These are phyloP conservation scores for Salvia rosmarinus DNA, from an alignment of 257 asterid species.

Conservation along the genomic window DNA sequence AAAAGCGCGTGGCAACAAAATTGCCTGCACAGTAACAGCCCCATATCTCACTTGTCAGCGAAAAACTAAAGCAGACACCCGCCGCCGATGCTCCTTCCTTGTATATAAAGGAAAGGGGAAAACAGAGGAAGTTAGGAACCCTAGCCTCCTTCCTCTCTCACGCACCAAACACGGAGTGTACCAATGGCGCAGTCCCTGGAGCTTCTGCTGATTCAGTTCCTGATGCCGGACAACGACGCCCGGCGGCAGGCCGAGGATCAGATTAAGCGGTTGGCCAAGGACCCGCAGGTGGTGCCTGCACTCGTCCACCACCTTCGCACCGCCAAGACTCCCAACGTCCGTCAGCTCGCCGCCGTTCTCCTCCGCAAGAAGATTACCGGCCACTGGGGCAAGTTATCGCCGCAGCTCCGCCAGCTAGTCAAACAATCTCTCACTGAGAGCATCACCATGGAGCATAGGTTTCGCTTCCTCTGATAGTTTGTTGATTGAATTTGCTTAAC, in stretches of 20 bases:
- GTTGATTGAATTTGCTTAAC: background rate
- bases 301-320: slow-evolving; percentile 91
- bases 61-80: slow-evolving; percentile 26
- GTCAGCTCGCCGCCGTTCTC: slow-evolving; percentile 96
- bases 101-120: slow-evolving; percentile 38
- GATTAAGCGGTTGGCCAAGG: slow-evolving; percentile 91
- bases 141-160: slow-evolving; percentile 32
- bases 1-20: slow-evolving; percentile 32
- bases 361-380: slow-evolving; percentile 99
- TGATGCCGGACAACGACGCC: slow-evolving; percentile 99
- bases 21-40: slow-evolving; percentile 35
- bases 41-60: slow-evolving; percentile 20
- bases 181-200: slow-evolving; percentile 94
- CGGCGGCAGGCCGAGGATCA: slow-evolving; percentile 98
- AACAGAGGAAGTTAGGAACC: slow-evolving; percentile 22
- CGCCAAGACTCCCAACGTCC: slow-evolving; percentile 96
- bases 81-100: slow-evolving; percentile 45
- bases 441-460: slow-evolving; percentile 98
- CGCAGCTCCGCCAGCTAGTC: slow-evolving; percentile 74
- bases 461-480: background rate
- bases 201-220: slow-evolving; percentile 78
- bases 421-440: slow-evolving; percentile 91
- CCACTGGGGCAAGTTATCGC: slow-evolving; percentile 88
- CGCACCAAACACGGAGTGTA: slow-evolving; percentile 32
- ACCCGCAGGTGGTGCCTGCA: slow-evolving; percentile 98